phyloP scores from a whole-genome alignment of 2,329 filamentous ascomycete species.

The Claviceps pusilla region DNA sequence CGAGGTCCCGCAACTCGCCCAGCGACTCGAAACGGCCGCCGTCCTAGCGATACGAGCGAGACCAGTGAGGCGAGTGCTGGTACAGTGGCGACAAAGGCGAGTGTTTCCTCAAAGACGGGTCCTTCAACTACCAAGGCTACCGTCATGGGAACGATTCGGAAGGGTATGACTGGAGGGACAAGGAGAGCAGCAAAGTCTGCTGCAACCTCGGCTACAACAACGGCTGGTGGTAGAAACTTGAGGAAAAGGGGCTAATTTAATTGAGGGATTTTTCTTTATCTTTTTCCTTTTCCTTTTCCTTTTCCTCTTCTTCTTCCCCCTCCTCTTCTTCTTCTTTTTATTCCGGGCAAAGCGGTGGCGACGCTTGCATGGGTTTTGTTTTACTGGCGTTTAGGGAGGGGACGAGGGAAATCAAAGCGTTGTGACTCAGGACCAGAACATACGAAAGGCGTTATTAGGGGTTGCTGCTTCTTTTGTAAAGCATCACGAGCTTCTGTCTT shows the following conservation, averaged over 20 bases:
- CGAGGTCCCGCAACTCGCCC: slow-evolving; percentile 21
- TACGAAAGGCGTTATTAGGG: neutral
- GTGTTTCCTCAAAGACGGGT: slow-evolving; percentile 17
- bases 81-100: slow-evolving; percentile 46
- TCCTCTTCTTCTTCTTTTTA: neutral
- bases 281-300: neutral
- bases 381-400: neutral
- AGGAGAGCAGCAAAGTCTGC: slow-evolving; percentile 34
- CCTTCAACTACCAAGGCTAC: slow-evolving; percentile 31
- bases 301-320: neutral
- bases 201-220: slow-evolving; percentile 25
- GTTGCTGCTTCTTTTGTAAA: neutral
- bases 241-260: slow-evolving; percentile 32
- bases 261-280: neutral
- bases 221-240: slow-evolving; percentile 36
- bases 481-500: neutral
- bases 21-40: slow-evolving; percentile 33
- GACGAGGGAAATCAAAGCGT: neutral
- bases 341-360: neutral
- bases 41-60: slow-evolving; percentile 46
- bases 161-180: slow-evolving; percentile 31
- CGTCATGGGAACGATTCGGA: slow-evolving; percentile 38
- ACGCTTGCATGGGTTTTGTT: neutral
- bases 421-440: neutral
- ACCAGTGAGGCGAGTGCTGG: slow-evolving; percentile 48